Base-by-base conservation (phyloP, 169 alveolate genomes). In the Cryptosporidium ubiquitum region DNA sequence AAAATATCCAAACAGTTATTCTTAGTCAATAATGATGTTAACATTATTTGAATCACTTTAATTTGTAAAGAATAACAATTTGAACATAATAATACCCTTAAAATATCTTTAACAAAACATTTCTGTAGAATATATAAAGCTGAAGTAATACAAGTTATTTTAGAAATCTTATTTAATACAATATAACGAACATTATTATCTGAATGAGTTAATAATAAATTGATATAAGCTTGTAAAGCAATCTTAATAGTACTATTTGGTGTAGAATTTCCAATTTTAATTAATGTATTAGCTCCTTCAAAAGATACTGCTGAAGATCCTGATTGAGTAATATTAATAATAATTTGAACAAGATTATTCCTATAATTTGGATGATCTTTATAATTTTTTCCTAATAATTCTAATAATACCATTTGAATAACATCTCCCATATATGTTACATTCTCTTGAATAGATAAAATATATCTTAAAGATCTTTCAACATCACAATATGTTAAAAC, bases 231-330 rank as follows among this genome's bases (percentile, higher is more conserved):
- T 79, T 93, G 91, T 14, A 94, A 92, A 29, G 98, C 97, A 64
- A 91, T 84, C 55, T 93, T 91, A 31, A 94, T 91, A 14, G 95
- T 93, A 70, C 92, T 91, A 35, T 94, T 94, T 39, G 95, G 93
- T 14, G 95, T 91, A n/a, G 95, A 18, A 84, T 44, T 35, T 37
- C 64, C 66, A 70, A 74, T 66, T 73, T 55, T 57, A 44, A 95
- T 91, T 49, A 97, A 92, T 20, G 97, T 93, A 70, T 94, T 93
- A 2, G 98, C 98, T 69, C 97, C 95, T 86, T 97, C 99, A 91
- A 93, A 96, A 33, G 96, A 92, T 40, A 97, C 98, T 31, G 97
- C 84, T 51, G 94, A 95, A 44, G 91, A 74, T 14, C 93, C 86
- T 1, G 93, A 70, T 44, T 91, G 91, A 71, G 85, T 71, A 39